Evolutionary conservation across 345 rosid species (phyloP).

Genomic region (Acer yangbiense): DNA sequence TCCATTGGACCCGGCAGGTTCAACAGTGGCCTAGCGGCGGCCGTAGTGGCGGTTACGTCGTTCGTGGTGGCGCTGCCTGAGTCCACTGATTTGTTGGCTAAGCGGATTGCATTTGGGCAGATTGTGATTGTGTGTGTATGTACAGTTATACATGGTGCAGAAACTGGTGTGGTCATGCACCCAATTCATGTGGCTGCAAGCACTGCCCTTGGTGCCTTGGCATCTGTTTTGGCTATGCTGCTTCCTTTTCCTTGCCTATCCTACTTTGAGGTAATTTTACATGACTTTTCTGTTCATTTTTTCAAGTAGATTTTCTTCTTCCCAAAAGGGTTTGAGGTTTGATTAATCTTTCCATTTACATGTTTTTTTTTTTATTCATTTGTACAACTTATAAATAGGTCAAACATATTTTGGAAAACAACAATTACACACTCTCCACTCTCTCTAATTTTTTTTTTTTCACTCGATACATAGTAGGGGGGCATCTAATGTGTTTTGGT

Average conservation of each 20-base stretch:
- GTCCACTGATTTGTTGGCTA: constrained; percentile 60
- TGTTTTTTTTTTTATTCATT: too few relatives aligned
- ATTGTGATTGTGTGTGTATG: constrained; percentile 65
- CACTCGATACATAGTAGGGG: too few relatives aligned
- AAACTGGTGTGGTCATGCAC: constrained; percentile 41
- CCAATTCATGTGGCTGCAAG: constrained; percentile 70
- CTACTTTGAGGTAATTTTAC: constrained; percentile 48
- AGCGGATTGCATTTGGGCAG: constrained; percentile 85
- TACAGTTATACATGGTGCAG: constrained; percentile 46
- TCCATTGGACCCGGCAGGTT: constrained; percentile 51
- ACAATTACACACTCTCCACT: too few relatives aligned
- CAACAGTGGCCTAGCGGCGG: constrained; percentile 46
- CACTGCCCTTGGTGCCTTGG: constrained; percentile 70
- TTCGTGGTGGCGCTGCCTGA: constrained; percentile 76
- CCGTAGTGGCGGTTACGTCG: constrained; percentile 49
- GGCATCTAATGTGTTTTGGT: too few relatives aligned
- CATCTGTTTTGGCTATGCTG: constrained; percentile 67
- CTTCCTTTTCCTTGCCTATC: constrained; percentile 77
- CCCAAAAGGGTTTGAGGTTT: background rate
- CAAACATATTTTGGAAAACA: too few relatives aligned
- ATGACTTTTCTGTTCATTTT: background rate
- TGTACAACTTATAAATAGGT: too few relatives aligned
- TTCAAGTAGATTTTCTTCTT: background rate
- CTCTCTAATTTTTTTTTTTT: too few relatives aligned
- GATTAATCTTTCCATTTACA: background rate